These are phyloP conservation scores for Suillus lakei DNA, from an alignment of 768 basidiomycete species.

Conservation along the genomic window DNA sequence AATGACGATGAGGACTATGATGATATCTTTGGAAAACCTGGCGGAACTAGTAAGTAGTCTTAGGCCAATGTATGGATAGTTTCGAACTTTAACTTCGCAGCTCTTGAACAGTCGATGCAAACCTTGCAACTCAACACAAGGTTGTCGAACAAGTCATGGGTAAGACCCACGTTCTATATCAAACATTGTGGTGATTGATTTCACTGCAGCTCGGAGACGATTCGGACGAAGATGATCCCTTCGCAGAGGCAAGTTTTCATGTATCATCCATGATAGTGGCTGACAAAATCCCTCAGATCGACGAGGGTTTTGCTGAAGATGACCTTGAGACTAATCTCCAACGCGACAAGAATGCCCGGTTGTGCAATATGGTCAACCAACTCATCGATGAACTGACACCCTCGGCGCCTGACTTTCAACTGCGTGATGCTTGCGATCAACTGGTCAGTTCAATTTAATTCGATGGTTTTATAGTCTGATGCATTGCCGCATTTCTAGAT, in stretches of 20 bases:
- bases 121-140: slow-evolving; percentile 86
- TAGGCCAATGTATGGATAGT: slow-evolving; percentile 5
- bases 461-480: not conserved
- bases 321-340: slow-evolving; percentile 91
- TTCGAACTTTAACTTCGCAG: slow-evolving; percentile 35
- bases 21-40: slow-evolving; percentile 87
- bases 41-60: slow-evolving; percentile 60
- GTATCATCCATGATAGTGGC: slow-evolving; percentile 5
- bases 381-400: slow-evolving; percentile 88
- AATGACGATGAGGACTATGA: slow-evolving; percentile 93
- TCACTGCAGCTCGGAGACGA: slow-evolving; percentile 70
- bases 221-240: slow-evolving; percentile 93
- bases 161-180: slow-evolving; percentile 33
- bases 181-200: slow-evolving; percentile 1
- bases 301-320: slow-evolving; percentile 91
- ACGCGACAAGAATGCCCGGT: slow-evolving; percentile 90
- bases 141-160: slow-evolving; percentile 91
- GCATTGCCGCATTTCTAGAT: slow-evolving; percentile 50
- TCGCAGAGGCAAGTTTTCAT: slow-evolving; percentile 72
- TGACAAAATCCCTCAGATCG: slow-evolving; percentile 57
- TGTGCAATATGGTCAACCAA: slow-evolving; percentile 80
- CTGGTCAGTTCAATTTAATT: slow-evolving; percentile 55
- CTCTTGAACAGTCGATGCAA: slow-evolving; percentile 63
- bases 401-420: slow-evolving; percentile 78
- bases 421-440: slow-evolving; percentile 87